These are phyloP conservation scores for Osmozyma mogii DNA, from an alignment of 805 yeast genomes.

Conservation along the genomic window DNA sequence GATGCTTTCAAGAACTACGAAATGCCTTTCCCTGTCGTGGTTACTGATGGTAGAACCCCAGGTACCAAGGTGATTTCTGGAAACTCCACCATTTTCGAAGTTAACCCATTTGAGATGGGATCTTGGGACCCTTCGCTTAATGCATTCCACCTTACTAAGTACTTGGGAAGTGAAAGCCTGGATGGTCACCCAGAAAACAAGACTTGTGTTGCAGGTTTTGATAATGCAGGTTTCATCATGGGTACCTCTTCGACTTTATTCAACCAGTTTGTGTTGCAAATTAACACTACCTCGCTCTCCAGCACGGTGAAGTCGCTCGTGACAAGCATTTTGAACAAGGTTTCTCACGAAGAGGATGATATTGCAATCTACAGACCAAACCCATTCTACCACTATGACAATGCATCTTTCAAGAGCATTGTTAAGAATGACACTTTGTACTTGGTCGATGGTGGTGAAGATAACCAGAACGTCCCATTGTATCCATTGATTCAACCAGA, in stretches of 20 bases:
- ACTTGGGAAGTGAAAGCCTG: conserved; percentile 23
- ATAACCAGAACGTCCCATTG: conserved; percentile 33
- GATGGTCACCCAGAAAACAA: conserved; percentile 7
- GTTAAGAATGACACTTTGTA: conserved; percentile 22
- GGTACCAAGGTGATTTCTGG: conserved; percentile 44
- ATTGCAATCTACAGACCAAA: conserved; percentile 34
- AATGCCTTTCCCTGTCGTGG: conserved; percentile 69
- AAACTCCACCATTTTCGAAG: conserved; percentile 56
- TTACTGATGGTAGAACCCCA: conserved; percentile 59
- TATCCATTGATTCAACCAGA: conserved; percentile 31
- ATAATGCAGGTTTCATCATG: conserved; percentile 33
- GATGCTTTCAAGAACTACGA: conserved; percentile 19
- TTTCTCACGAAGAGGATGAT: conserved; percentile 23
- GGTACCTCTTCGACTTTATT: conserved; percentile 34
- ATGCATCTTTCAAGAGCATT: conserved; percentile 28
- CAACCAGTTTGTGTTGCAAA: conserved; percentile 23
- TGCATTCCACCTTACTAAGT: conserved; percentile 22
- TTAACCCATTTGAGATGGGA: conserved; percentile 33
- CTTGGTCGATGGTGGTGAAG: conserved; percentile 39
- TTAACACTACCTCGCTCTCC: conserved; percentile 16
- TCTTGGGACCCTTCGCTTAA: conserved; percentile 34
- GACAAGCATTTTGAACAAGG: conserved; percentile 15
- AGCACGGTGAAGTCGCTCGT: conserved; percentile 18
- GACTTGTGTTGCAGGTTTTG: conserved; percentile 23
- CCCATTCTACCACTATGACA: conserved; percentile 32